Evolutionary conservation across 129 eudicot genomes (phyloP), one percentile per base, ranked within the genome.

Genomic region (Scalesia atractyloides): DNA sequence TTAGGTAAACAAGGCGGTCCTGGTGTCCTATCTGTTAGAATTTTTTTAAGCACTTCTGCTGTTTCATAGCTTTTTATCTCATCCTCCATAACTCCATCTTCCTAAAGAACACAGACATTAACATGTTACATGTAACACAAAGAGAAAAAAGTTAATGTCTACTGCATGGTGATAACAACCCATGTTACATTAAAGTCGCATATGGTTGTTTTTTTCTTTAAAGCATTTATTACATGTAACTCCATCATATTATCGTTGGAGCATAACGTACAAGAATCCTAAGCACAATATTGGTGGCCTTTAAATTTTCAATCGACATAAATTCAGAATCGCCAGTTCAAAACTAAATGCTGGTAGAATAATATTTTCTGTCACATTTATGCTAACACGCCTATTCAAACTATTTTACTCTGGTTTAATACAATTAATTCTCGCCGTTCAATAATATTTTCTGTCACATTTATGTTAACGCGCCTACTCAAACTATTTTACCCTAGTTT

Each of bases 1-100:
- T 90, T 89, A 19, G 95, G 96, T 52, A 93, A 50, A 54, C 69
- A 51, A 3, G 92, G 92, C 3, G 95, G 88, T 15, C 95, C 92
- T 24, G 96, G 87, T 54, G 66, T 78, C 39, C 84, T 87, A 75
- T 81, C 83, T 13, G 96, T 83, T 19, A 93, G 39, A 51, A 93
- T 80, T 53, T 81, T 93, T 81, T 79, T 93, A 63, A 93, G 82
- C 63, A 87, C 88, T 59, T 89, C 76, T 59, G 79, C 85, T 11
- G 88, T 76, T 6, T 88, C 92, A 77, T 73, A 74, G 48, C 80
- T 75, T 52, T 80, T 84, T 5, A 93, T 80, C 68, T 93, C 97
- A 26, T 70, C 91, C 75, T 93, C 98, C 16, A 93, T 82, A 37
- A 81, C 80, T 81, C 95, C 98, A 33, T 82, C 68, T 81, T 93